Base-by-base conservation (phyloP, 2,329 filamentous ascomycete genomes). In the Fusarium succisae region DNA sequence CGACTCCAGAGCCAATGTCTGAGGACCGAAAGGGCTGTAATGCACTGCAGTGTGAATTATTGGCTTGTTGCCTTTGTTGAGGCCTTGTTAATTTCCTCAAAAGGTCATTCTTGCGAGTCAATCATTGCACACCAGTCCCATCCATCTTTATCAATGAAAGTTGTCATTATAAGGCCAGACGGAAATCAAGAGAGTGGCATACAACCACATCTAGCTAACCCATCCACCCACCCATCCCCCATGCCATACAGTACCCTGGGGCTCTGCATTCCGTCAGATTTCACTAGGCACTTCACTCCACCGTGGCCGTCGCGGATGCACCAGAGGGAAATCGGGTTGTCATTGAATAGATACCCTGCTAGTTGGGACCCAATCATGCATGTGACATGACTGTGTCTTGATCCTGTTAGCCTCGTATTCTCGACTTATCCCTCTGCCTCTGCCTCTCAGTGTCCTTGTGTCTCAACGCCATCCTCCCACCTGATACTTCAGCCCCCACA, bases 391-490 rank as follows among this genome's bases (percentile, higher is more conserved):
- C 30, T 44, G 63, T 59, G 45, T 44, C 32, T 56, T 26, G 48
- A 59, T 58, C 51, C 28, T 28, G 43, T 58, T 64, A 59, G 43
- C 67, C 50, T 60, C 51, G 56, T 64, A 47, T 59, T 53, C 45
- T 56, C 63, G 28, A 53, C 45, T 51, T n/a, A 35, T 39, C 28
- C 57, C 24, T 63, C 62, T 56, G 53, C 61, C 61, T 57, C 30
- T 15, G 22, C 24, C 39, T 48, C 26, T 28, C 26, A 48, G 22
- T 28, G 48, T 26, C 48, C 35, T 30, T 30, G 38, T 37, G 50
- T 62, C 30, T 62, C 51, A 74, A 74, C 75, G 67, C 72, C 74
- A 22, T 50, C 39, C 32, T 59, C 55, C 57, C 39, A n/a, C 55
- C 41, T 51, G n/a, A 64, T 50, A 55, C 64, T 58, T 63, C 32